Base-by-base conservation (phyloP, 208 protist species). In the Trypanosoma platydactyli region DNA sequence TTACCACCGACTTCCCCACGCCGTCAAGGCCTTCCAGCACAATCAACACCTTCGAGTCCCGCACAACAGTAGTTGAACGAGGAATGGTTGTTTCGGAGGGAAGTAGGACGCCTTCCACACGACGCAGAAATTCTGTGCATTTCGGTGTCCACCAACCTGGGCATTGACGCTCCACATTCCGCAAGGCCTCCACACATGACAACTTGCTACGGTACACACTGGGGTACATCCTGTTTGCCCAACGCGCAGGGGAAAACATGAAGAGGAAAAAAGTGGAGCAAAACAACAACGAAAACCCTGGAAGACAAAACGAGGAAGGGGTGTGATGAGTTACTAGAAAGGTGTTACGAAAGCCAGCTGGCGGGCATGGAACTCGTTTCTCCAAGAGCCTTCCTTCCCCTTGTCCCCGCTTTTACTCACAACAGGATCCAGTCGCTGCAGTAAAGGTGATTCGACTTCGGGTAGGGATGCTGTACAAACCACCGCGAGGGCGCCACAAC, bases 401-500 rank as follows among this genome's bases (percentile, higher is more conserved):
- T 62, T 62, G 38, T 59, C 42, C 4, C 50, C 25, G 33, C 25
- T 1, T 13, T 15, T 20, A 12, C 41, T 63, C 41, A 81, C 16
- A 94, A 52, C 15, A 94, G 59, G 20, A 94, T 73, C 86, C 89
- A 94, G 44, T 80, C 71, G 24, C 69, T 63, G 46, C 80, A 83
- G 76, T 94, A 94, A 7, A 94, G 71, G 70, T 92, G 86, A 40
- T 84, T 86, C 13, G 80, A 89, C 25, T 75, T 63, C 9, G 85
- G 80, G 59, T 88, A 94, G 29, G 86, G 85, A 51, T 91, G 64
- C 67, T 82, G 69, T 20, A 89, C 85, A 55, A 95, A 95, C 87
- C 89, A 95, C 58, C 60, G 27, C 22, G 76, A 79, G 22, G 89
- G 89, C 16, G 85, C 84, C 2, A 95, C 65, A 12, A 93, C 81